Conservation (phyloP, 1,284 basidiomycete genomes). For the Cryptococcus floricola region DNA sequence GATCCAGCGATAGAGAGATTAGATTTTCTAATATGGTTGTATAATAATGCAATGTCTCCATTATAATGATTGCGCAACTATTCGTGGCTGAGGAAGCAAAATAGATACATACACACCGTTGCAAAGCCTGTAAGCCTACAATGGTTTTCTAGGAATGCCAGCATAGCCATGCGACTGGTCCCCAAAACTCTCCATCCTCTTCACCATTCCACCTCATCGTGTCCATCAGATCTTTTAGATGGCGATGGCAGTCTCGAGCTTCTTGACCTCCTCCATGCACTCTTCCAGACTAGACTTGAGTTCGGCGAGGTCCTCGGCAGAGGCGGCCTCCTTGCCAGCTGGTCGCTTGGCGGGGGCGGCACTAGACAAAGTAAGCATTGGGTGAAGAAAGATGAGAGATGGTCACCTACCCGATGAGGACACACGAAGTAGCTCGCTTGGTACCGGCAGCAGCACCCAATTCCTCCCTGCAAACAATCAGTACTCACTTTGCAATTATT, state of each 20-base stretch:
- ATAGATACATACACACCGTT: conserved; percentile 17
- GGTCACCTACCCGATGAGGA: conserved; percentile 65
- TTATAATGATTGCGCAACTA: not conserved
- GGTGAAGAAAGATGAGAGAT: not conserved
- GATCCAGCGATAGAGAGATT: conserved; percentile 12
- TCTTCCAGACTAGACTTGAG: conserved; percentile 63
- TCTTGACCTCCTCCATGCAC: conserved; percentile 76
- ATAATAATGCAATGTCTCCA: not conserved
- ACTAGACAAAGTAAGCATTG: conserved; percentile 51
- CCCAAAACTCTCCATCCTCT: not conserved
- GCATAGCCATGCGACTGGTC: not conserved
- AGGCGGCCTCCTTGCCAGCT: conserved; percentile 49
- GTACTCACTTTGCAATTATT: not conserved
- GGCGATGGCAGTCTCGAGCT: conserved; percentile 52
- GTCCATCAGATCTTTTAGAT: conserved; percentile 11
- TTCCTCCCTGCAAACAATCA: conserved; percentile 65
- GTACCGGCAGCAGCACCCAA: conserved; percentile 93
- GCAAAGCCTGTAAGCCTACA: conserved; percentile 1
- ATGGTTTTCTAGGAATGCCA: not conserved
- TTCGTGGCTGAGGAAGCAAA: not conserved
- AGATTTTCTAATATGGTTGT: not conserved
- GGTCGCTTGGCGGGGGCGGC: conserved; percentile 38
- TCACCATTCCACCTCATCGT: not conserved
- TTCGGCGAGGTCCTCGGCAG: conserved; percentile 61
- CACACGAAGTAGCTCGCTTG: conserved; percentile 96